Percentiles rank a stretch among this genome's conserved stretches.
Evolutionary conservation across 2,329 filamentous ascomycete genomes (phyloP).

Genomic region (Bipolaris zeicola): DNA sequence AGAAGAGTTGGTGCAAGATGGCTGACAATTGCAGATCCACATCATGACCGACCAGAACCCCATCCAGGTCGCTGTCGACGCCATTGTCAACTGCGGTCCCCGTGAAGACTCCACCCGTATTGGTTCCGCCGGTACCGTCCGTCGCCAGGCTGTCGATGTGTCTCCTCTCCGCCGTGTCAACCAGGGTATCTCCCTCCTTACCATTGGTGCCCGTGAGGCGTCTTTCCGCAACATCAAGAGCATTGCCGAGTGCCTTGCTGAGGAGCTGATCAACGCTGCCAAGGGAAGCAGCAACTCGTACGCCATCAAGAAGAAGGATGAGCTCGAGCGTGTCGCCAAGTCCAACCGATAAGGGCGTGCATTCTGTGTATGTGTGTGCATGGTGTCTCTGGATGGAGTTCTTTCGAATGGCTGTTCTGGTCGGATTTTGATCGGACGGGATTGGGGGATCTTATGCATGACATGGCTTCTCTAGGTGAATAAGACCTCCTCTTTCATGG

Average conservation of each 20-base stretch:
- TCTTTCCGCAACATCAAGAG: slow-evolving; percentile 99
- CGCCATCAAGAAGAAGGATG: slow-evolving; percentile 99
- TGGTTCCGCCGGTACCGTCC: slow-evolving; percentile 98
- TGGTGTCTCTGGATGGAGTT: slow-evolving; percentile 46
- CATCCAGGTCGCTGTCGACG: slow-evolving; percentile 98
- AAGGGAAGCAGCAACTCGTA: slow-evolving; percentile 99
- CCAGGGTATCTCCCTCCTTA: slow-evolving; percentile 98
- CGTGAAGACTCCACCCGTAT: slow-evolving; percentile 99
- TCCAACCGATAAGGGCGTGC: slow-evolving; percentile 89
- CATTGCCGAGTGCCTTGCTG: slow-evolving; percentile 98
- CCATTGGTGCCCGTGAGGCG: slow-evolving; percentile 97
- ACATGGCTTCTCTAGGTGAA: slow-evolving; percentile 48
- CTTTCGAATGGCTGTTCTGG: slow-evolving; percentile 37
- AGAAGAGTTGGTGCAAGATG: slow-evolving; percentile 1
- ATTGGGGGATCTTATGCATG: slow-evolving; percentile 45
- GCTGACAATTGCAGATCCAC: slow-evolving; percentile 74
- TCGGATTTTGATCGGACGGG: slow-evolving; percentile 37
- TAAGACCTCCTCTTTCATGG: slow-evolving; percentile 48
- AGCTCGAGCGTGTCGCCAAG: slow-evolving; percentile 99
- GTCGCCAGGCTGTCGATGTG: slow-evolving; percentile 99
- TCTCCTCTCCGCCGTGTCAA: slow-evolving; percentile 99
- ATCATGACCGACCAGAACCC: slow-evolving; percentile 99
- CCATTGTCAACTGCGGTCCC: slow-evolving; percentile 99
- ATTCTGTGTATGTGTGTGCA: slow-evolving; percentile 30
- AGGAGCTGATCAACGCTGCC: slow-evolving; percentile 99